Conservation (phyloP, 345 rosid genomes). For the Adansonia digitata region DNA sequence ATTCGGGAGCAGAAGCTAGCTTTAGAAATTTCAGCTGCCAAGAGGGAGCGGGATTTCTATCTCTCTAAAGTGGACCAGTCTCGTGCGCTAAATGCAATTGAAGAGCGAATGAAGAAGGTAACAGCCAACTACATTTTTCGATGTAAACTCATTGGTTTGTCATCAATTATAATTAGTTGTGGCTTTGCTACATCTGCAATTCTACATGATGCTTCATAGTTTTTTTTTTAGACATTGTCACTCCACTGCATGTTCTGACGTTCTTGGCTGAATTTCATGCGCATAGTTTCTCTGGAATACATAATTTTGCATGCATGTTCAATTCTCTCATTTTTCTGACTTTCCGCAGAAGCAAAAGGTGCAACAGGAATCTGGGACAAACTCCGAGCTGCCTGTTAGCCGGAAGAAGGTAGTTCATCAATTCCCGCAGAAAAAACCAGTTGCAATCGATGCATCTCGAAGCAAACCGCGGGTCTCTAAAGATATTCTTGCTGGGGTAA, state of each 20-base stretch:
- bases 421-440: slow-evolving; percentile 66
- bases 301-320: not conserved
- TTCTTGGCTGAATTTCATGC: not conserved
- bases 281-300: not conserved
- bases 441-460: slow-evolving; percentile 37
- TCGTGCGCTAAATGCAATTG: slow-evolving; percentile 58
- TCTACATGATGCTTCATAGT: not conserved
- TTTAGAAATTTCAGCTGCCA: slow-evolving; percentile 84
- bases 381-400: slow-evolving; percentile 24
- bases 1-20: slow-evolving; percentile 72
- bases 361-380: slow-evolving; percentile 36
- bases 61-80: slow-evolving; percentile 69
- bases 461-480: slow-evolving; percentile 59
- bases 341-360: slow-evolving; percentile 63
- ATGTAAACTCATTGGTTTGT: not conserved
- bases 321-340: not conserved
- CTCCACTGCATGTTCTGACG: not conserved
- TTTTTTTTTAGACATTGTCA: not conserved
- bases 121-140: not conserved
- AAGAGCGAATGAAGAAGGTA: slow-evolving; percentile 83
- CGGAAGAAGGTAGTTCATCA: slow-evolving; percentile 51
- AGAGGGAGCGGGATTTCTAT: slow-evolving; percentile 86
- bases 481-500: slow-evolving; percentile 66
- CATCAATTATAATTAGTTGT: not conserved
- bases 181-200: not conserved